Percentiles rank a stretch among this genome's conserved stretches.
Conservation (phyloP, 106 monocot species). For the Acanthochlamys bracteata region DNA sequence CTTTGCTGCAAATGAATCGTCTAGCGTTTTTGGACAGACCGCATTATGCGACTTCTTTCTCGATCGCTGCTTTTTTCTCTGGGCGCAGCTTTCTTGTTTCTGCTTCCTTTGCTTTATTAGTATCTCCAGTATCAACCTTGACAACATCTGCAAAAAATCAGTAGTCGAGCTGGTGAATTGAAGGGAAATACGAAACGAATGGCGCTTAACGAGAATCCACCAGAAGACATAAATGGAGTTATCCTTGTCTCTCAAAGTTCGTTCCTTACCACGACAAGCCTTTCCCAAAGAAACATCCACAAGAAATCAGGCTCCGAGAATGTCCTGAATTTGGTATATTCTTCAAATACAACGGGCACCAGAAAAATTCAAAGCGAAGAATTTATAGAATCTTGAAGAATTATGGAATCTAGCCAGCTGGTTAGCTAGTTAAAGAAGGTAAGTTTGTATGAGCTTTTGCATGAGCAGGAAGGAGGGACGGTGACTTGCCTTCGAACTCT, state of each 20-base stretch:
- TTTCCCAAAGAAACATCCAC: slow-evolving; percentile 71
- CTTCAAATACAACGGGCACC: too few species aligned
- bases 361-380: too few species aligned
- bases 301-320: too few species aligned
- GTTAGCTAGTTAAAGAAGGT: too few species aligned
- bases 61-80: slow-evolving; percentile 53
- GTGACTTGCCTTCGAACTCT: too few species aligned
- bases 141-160: slow-evolving; percentile 42
- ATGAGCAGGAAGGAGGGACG: too few species aligned
- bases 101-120: slow-evolving; percentile 72
- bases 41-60: slow-evolving; percentile 53
- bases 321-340: too few species aligned
- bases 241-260: slow-evolving; percentile 71
- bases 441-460: too few species aligned
- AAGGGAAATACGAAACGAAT: neutral
- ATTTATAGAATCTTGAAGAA: too few species aligned
- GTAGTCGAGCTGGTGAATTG: neutral
- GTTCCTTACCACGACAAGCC: slow-evolving; percentile 63
- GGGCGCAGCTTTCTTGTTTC: slow-evolving; percentile 62
- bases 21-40: slow-evolving; percentile 50
- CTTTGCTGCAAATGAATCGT: too few species aligned
- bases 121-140: slow-evolving; percentile 63
- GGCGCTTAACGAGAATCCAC: neutral
- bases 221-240: slow-evolving; percentile 53
- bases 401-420: too few species aligned